These are phyloP conservation scores for Podospora appendiculata DNA, from an alignment of 495 filamentous ascomycete species.

Conservation along the genomic window DNA sequence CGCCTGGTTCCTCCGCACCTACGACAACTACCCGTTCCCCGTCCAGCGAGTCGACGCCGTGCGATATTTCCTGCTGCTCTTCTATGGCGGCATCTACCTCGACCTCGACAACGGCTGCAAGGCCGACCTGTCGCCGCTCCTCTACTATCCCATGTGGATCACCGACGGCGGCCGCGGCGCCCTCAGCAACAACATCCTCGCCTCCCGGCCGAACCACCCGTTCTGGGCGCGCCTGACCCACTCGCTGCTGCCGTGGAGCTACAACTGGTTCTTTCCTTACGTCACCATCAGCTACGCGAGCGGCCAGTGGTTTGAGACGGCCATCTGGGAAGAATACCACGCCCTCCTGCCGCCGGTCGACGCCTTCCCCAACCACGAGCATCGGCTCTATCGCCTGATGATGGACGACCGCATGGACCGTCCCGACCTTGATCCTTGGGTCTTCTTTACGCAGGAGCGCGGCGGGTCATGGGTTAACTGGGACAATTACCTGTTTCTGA, in stretches of 20 bases:
- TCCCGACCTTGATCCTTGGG: slow-evolving; percentile 26
- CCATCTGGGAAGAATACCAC: slow-evolving; percentile 74
- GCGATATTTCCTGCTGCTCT: slow-evolving; percentile 77
- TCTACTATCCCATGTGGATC: slow-evolving; percentile 76
- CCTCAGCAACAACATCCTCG: slow-evolving; percentile 87
- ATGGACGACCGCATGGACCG: slow-evolving; percentile 33
- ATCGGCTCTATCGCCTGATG: slow-evolving; percentile 26
- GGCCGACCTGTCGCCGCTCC: slow-evolving; percentile 69
- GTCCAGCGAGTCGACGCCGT: slow-evolving; percentile 87
- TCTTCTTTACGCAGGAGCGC: slow-evolving; percentile 34
- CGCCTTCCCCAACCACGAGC: slow-evolving; percentile 8
- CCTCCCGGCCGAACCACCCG: slow-evolving; percentile 68
- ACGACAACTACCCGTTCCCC: slow-evolving; percentile 69
- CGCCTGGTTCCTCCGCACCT: slow-evolving; percentile 80
- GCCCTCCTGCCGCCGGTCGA: slow-evolving; percentile 7
- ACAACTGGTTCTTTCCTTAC: slow-evolving; percentile 74
- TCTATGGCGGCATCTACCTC: slow-evolving; percentile 83
- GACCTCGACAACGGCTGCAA: slow-evolving; percentile 89
- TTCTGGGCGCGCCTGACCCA: slow-evolving; percentile 74
- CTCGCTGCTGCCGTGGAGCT: slow-evolving; percentile 60
- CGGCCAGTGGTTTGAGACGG: slow-evolving; percentile 75
- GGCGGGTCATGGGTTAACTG: slow-evolving; percentile 40
- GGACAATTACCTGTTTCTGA: slow-evolving; percentile 24
- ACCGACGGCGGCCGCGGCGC: slow-evolving; percentile 75
- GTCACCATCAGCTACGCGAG: slow-evolving; percentile 86